phyloP scores from a whole-genome alignment of 2,329 filamentous ascomycete genomes.

The Ophiosphaerella korrae region DNA sequence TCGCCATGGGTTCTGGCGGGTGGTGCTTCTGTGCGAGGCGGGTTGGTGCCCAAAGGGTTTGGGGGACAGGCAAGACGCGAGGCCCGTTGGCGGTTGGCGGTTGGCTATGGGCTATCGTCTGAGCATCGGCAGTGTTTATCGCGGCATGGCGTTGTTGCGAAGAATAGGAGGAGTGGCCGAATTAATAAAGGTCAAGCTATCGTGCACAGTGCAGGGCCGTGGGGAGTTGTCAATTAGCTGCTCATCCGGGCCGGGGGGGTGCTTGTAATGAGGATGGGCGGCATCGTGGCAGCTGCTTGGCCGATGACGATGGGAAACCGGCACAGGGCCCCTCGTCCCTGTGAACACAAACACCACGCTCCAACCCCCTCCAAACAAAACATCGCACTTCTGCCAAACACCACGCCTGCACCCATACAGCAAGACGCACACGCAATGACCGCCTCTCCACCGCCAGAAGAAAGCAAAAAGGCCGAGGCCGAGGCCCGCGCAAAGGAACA shows the following conservation, averaged over 20 bases:
- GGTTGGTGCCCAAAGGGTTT: conserved; percentile 15
- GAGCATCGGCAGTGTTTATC: conserved; percentile 26
- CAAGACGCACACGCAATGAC: conserved; percentile 31
- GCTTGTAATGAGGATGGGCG: conserved; percentile 19
- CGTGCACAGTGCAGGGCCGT: conserved; percentile 18
- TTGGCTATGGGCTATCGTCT: conserved; percentile 18
- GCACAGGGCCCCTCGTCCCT: neutral
- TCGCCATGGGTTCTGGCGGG: conserved; percentile 63
- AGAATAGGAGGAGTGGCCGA: conserved; percentile 22
- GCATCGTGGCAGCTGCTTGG: conserved; percentile 18
- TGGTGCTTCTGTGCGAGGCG: neutral
- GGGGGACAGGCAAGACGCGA: conserved; percentile 17
- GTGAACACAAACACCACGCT: conserved; percentile 1
- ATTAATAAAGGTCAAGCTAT: conserved; percentile 19
- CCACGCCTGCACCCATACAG: neutral
- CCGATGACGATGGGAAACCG: conserved; percentile 19
- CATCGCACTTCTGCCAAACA: conserved; percentile 8
- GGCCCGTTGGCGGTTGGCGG: conserved; percentile 8
- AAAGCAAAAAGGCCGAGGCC: conserved; percentile 61
- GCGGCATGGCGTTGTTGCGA: conserved; percentile 32
- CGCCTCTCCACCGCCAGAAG: conserved; percentile 56
- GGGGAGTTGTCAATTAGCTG: conserved; percentile 19
- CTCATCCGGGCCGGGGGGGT: conserved; percentile 19
- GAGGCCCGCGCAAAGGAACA: conserved; percentile 72
- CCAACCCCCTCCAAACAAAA: conserved; percentile 10